These are phyloP conservation scores for Grosmannia huntii DNA, from an alignment of 2,329 filamentous ascomycete genomes.

Conservation along the genomic window DNA sequence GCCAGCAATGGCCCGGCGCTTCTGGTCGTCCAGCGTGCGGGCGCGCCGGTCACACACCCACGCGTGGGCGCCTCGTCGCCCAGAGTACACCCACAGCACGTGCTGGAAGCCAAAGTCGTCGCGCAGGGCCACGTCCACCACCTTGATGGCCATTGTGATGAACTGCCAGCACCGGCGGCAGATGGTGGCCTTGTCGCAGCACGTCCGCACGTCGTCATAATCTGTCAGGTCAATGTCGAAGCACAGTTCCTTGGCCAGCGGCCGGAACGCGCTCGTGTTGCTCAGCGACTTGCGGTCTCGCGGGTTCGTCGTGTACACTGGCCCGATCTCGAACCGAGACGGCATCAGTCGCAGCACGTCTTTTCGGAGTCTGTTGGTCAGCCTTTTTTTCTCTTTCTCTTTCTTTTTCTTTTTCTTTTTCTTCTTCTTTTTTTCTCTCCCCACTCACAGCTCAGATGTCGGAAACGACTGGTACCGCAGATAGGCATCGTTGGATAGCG, in stretches of 20 bases:
- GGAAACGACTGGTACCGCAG: constrained; percentile 71
- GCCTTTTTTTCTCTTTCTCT: not conserved
- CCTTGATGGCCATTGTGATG: constrained; percentile 95
- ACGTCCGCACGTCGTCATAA: constrained; percentile 93
- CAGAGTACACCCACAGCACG: constrained; percentile 97
- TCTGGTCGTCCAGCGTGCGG: constrained; percentile 71
- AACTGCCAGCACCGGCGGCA: constrained; percentile 93
- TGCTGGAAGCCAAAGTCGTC: constrained; percentile 96
- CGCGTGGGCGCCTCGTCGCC: constrained; percentile 88
- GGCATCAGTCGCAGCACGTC: constrained; percentile 82
- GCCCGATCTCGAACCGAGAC: constrained; percentile 93
- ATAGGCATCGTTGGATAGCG: constrained; percentile 83
- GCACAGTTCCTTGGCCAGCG: constrained; percentile 83
- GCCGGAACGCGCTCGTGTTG: constrained; percentile 70
- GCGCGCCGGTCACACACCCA: constrained; percentile 94
- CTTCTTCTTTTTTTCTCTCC: not conserved
- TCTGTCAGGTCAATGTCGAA: constrained; percentile 99
- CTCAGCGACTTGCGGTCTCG: constrained; percentile 81
- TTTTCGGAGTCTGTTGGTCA: constrained; percentile 57
- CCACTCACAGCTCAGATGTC: constrained; percentile 33
- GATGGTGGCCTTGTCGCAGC: constrained; percentile 86
- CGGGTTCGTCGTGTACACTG: constrained; percentile 90
- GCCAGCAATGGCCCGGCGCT: constrained; percentile 70
- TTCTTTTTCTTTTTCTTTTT: not conserved
- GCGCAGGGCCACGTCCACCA: constrained; percentile 72